A percentile compares a stretch with the other conserved stretches of the same genome.
These are phyloP conservation scores for Nakazawaea molendinolei DNA, from an alignment of 805 yeast genomes.

Conservation along the genomic window DNA sequence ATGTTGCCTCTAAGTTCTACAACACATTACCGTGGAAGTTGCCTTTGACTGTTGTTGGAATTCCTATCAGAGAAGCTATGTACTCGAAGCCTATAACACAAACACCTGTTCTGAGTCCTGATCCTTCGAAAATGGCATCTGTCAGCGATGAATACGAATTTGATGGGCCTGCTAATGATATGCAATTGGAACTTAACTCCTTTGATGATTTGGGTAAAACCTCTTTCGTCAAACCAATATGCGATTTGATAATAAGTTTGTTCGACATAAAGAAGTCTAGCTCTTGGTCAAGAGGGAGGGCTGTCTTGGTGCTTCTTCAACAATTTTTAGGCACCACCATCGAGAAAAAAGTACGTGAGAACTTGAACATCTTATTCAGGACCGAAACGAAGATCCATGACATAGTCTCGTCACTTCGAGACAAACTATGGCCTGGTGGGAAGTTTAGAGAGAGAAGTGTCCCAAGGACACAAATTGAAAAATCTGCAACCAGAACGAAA, in stretches of 20 bases:
- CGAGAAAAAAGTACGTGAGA: slow-evolving; percentile 55
- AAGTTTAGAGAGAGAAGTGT: slow-evolving; percentile 38
- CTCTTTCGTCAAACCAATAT: slow-evolving; percentile 73
- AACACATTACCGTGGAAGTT: slow-evolving; percentile 14
- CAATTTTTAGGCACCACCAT: slow-evolving; percentile 81
- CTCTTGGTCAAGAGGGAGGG: slow-evolving; percentile 81
- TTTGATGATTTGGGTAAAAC: slow-evolving; percentile 33
- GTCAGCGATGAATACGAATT: slow-evolving; percentile 18
- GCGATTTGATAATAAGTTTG: slow-evolving; percentile 64
- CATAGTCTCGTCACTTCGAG: slow-evolving; percentile 24
- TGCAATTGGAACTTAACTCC: slow-evolving; percentile 48
- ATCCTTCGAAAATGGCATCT: too few species aligned
- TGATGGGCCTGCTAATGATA: slow-evolving; percentile 37
- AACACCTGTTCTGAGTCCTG: too few species aligned
- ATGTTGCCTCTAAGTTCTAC: slow-evolving; percentile 30
- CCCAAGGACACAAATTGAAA: slow-evolving; percentile 45
- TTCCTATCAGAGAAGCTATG: too few species aligned
- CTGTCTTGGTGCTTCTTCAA: slow-evolving; percentile 72
- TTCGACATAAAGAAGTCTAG: slow-evolving; percentile 57
- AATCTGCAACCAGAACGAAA: slow-evolving; percentile 45
- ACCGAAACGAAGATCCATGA: slow-evolving; percentile 42
- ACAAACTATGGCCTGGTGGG: slow-evolving; percentile 46
- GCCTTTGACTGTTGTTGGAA: slow-evolving; percentile 3
- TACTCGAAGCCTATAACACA: too few species aligned
- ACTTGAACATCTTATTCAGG: slow-evolving; percentile 28